Evolutionary conservation across 257 asterid species (phyloP).

Genomic region (Euphrasia confusa): DNA sequence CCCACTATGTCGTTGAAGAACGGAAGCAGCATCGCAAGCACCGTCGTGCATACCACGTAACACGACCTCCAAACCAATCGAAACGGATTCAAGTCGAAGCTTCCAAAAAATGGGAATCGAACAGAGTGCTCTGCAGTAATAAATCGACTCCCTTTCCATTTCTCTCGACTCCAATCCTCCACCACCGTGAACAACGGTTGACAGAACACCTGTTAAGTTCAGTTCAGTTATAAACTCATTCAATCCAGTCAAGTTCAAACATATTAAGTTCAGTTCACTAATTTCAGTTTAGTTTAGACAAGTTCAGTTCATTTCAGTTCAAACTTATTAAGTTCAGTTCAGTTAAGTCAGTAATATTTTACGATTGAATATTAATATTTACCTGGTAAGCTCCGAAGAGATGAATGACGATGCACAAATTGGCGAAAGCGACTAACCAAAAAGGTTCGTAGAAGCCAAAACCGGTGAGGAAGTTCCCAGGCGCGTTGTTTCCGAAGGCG

Average conservation of each 20-base stretch:
- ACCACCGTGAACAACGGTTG: conserved; percentile 56
- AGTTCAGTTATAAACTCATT: too few species aligned
- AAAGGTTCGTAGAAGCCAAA: conserved; percentile 70
- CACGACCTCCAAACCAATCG: conserved; percentile 54
- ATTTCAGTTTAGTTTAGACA: too few species aligned
- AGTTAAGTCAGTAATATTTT: too few species aligned
- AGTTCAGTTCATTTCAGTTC: too few species aligned
- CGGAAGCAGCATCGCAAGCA: conserved; percentile 61
- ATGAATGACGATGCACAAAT: conserved; percentile 57
- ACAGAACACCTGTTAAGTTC: conserved; percentile 54
- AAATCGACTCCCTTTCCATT: conserved; percentile 39
- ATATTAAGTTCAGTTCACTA: too few species aligned
- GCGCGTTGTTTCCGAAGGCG: conserved; percentile 70
- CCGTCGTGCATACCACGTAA: conserved; percentile 45
- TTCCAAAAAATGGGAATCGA: conserved; percentile 23
- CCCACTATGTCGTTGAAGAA: conserved; percentile 72
- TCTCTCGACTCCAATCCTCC: conserved; percentile 31
- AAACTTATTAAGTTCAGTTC: too few species aligned
- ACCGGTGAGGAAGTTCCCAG: conserved; percentile 73
- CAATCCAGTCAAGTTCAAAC: too few species aligned
- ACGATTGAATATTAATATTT: neutral
- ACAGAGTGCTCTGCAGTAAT: conserved; percentile 25
- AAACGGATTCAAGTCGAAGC: conserved; percentile 33
- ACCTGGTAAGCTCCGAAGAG: conserved; percentile 77
- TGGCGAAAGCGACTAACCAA: conserved; percentile 61